These are phyloP conservation scores for Phyllosticta citriasiana DNA, from an alignment of 2,329 filamentous ascomycete genomes.

Conservation along the genomic window DNA sequence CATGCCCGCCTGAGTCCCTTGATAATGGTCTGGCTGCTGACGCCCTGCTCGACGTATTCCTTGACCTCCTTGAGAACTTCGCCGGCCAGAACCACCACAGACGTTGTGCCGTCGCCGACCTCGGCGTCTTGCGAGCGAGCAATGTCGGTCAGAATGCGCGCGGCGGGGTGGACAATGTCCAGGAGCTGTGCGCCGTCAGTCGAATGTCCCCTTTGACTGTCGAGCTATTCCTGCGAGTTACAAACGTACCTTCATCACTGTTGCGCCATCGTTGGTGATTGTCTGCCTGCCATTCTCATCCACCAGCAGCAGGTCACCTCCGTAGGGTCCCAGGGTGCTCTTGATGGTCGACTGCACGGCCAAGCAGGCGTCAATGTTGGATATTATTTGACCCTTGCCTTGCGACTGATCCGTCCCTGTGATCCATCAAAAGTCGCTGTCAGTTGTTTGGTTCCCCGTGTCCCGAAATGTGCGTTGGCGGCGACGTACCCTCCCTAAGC, in stretches of 20 bases:
- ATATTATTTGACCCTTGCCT: constrained; percentile 90
- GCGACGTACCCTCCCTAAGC: constrained; percentile 78
- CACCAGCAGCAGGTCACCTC: constrained; percentile 90
- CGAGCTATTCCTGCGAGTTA: constrained; percentile 1
- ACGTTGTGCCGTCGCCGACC: constrained; percentile 96
- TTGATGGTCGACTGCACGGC: constrained; percentile 94
- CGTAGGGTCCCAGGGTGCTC: constrained; percentile 90
- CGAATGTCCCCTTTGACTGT: background rate
- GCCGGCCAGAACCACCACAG: constrained; percentile 92
- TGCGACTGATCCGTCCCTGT: constrained; percentile 97
- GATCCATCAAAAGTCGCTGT: constrained; percentile 29
- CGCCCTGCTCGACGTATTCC: constrained; percentile 90
- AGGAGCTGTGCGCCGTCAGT: constrained; percentile 56
- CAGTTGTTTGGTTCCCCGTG: background rate
- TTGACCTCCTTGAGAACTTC: constrained; percentile 96
- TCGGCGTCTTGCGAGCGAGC: constrained; percentile 98
- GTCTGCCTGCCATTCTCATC: constrained; percentile 93
- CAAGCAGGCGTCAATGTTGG: constrained; percentile 97
- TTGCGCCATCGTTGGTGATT: constrained; percentile 98
- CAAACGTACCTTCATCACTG: constrained; percentile 81
- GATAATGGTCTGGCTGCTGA: constrained; percentile 95
- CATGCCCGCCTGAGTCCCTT: constrained; percentile 87
- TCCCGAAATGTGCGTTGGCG: background rate
- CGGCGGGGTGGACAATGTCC: constrained; percentile 96
- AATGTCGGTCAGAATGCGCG: constrained; percentile 94